Percentiles rank a stretch among this genome's conserved stretches.
Conservation (phyloP, 208 protist genomes). For the Acanthamoeba castellanii region DNA sequence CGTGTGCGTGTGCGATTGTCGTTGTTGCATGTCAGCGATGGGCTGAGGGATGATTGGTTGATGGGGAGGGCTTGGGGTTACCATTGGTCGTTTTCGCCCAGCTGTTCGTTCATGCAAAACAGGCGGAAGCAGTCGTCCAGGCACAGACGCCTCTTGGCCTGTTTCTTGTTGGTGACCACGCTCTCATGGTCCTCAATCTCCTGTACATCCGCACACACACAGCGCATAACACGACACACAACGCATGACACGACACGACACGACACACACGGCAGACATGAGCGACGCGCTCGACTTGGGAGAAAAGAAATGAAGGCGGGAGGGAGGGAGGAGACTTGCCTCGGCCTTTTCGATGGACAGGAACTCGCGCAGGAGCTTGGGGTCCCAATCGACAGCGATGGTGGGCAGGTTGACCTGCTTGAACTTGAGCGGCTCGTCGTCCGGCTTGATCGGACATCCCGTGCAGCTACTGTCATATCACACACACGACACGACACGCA, state of each 20-base stretch:
- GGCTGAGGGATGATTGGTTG: not conserved
- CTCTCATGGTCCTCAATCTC: conserved; percentile 26
- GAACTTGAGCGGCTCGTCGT: conserved; percentile 57
- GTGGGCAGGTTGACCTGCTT: conserved; percentile 2
- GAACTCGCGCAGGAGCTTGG: conserved; percentile 21
- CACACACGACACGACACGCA: not conserved
- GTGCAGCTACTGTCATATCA: not conserved
- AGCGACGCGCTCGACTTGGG: too few relatives aligned
- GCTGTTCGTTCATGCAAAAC: conserved; percentile 82
- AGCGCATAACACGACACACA: too few relatives aligned
- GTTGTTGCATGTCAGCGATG: too few relatives aligned
- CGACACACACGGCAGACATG: too few relatives aligned
- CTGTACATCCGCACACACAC: not conserved
- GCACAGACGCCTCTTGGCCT: conserved; percentile 25
- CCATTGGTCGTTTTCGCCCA: conserved; percentile 81
- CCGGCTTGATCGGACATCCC: conserved; percentile 15
- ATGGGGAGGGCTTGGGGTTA: not conserved
- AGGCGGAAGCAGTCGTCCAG: conserved; percentile 83
- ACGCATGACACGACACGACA: too few relatives aligned
- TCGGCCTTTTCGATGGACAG: conserved; percentile 36
- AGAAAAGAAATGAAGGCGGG: not conserved
- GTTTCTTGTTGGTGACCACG: conserved; percentile 22
- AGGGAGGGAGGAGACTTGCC: not conserved
- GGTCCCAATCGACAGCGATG: conserved; percentile 32
- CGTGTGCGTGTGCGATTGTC: too few relatives aligned